A percentile compares a stretch with the other conserved stretches of the same genome.
Conservation (phyloP, 2,329 filamentous ascomycete species). For the Xylariaceae sp. region DNA sequence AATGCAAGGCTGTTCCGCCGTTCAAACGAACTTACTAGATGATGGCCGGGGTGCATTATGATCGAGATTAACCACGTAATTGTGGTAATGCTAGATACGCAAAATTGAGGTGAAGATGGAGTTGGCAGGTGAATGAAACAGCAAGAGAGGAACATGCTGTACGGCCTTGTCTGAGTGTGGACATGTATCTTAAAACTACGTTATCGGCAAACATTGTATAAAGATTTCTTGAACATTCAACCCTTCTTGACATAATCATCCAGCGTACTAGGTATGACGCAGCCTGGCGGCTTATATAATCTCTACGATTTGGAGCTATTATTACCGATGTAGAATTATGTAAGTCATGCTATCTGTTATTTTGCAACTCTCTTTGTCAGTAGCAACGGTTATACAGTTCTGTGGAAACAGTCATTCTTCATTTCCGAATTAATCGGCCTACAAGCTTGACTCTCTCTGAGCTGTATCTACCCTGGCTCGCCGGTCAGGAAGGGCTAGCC, state of each 20-base stretch:
- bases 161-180: constrained; percentile 17
- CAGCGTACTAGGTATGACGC: too few relatives aligned
- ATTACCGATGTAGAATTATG: too few relatives aligned
- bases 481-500: too few relatives aligned
- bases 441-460: too few relatives aligned
- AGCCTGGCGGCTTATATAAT: too few relatives aligned
- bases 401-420: too few relatives aligned
- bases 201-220: constrained; percentile 35
- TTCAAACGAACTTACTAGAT: constrained; percentile 93
- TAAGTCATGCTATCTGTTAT: too few relatives aligned
- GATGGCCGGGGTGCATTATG: constrained; percentile 13
- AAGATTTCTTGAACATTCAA: constrained; percentile 25
- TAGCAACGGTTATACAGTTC: too few relatives aligned
- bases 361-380: too few relatives aligned
- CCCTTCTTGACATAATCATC: background rate
- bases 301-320: too few relatives aligned
- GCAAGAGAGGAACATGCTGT: constrained; percentile 21
- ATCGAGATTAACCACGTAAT: constrained; percentile 10
- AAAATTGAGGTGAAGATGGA: constrained; percentile 18
- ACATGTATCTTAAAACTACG: constrained; percentile 36
- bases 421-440: too few relatives aligned
- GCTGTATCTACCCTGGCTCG: too few relatives aligned
- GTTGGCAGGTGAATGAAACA: constrained; percentile 22
- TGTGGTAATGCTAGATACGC: constrained; percentile 24
- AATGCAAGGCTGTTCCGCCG: constrained; percentile 95